Conservation (phyloP, 1,284 basidiomycete species). For the Cystobasidium slooffiae region DNA sequence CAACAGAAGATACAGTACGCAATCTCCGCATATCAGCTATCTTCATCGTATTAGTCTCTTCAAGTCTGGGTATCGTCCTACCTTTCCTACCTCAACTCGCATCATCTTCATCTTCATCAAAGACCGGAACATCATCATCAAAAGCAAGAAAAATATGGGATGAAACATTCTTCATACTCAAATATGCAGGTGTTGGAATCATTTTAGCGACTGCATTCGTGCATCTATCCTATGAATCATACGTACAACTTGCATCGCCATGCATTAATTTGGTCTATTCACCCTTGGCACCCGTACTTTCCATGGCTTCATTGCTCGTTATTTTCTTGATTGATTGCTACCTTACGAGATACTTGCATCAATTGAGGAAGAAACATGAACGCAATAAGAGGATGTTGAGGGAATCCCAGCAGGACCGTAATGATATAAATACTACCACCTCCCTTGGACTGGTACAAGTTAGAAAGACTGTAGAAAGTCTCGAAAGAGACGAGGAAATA, state of each 20-base stretch:
- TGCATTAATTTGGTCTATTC: conserved; percentile 55
- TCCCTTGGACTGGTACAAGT: not conserved
- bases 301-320: conserved; percentile 53
- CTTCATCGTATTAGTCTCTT: conserved; percentile 57
- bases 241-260: conserved; percentile 51
- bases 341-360: conserved; percentile 52
- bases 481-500: conserved; percentile 8
- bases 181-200: conserved; percentile 55
- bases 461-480: not conserved
- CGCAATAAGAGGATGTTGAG: not conserved
- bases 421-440: not conserved
- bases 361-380: conserved; percentile 10
- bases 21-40: conserved; percentile 59
- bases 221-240: conserved; percentile 59
- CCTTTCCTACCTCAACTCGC: conserved; percentile 32
- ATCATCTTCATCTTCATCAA: not conserved
- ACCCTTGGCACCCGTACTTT: conserved; percentile 58
- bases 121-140: not conserved
- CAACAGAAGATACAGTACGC: conserved; percentile 53
- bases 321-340: conserved; percentile 56
- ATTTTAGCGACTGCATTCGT: conserved; percentile 60
- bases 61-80: conserved; percentile 3
- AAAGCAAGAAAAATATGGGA: conserved; percentile 19
- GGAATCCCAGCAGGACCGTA: not conserved
- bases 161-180: conserved; percentile 21